These are phyloP conservation scores for Aristolochia californica DNA, from an alignment of 164 flowering plant species.

Conservation along the genomic window DNA sequence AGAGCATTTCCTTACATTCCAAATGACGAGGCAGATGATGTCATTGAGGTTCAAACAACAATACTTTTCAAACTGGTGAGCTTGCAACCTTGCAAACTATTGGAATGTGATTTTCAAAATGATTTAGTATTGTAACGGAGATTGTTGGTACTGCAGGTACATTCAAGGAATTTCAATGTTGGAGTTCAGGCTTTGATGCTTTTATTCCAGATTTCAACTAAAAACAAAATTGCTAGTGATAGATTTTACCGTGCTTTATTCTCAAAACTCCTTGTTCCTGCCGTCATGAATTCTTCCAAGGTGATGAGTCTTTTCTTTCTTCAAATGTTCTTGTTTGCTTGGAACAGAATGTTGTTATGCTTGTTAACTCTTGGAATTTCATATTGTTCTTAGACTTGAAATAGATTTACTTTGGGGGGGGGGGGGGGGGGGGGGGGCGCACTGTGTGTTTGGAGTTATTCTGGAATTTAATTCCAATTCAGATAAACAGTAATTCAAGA, in stretches of 20 bases:
- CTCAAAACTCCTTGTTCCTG: conserved; percentile 75
- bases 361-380: no score
- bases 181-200: conserved; percentile 95
- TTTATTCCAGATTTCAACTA: conserved; percentile 79
- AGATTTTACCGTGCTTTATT: conserved; percentile 92
- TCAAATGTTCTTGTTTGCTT: not conserved
- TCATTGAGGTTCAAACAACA: conserved; percentile 78
- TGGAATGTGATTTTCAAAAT: not conserved
- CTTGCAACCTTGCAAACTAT: not conserved
- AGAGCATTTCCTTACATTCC: conserved; percentile 92
- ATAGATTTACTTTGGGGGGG: no score
- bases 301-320: conserved; percentile 15
- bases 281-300: conserved; percentile 90
- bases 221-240: conserved; percentile 87
- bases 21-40: conserved; percentile 74
- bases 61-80: conserved; percentile 55
- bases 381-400: not conserved
- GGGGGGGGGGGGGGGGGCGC: no score
- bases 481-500: no score
- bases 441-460: no score
- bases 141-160: conserved; percentile 43
- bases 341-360: not conserved
- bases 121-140: not conserved
- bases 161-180: conserved; percentile 88
- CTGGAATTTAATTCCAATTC: no score